These are phyloP conservation scores for Apiospora sp. DNA, from an alignment of 2,329 filamentous ascomycete genomes.

Conservation along the genomic window DNA sequence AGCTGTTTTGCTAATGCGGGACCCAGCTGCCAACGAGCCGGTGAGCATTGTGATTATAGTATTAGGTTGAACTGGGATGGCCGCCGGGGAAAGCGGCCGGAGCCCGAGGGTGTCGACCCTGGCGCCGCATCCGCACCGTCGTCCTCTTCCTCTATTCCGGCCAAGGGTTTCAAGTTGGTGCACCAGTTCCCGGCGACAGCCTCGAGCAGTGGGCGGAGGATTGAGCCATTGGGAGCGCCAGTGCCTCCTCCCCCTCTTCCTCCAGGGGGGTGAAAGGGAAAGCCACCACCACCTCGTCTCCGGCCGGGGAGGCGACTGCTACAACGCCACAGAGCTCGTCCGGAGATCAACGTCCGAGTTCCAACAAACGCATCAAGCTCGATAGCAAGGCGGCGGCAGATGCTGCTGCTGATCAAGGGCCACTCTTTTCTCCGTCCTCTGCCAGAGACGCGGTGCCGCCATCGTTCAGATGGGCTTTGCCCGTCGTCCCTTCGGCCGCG, in stretches of 20 bases:
- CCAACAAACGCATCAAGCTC: constrained; percentile 40
- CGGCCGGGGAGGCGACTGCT: constrained; percentile 32
- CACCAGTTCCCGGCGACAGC: constrained; percentile 43
- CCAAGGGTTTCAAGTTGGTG: constrained; percentile 46
- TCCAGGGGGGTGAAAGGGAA: constrained; percentile 26
- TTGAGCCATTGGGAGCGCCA: constrained; percentile 39
- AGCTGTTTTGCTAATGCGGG: not conserved
- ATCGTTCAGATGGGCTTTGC: constrained; percentile 36
- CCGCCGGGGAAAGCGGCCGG: constrained; percentile 66
- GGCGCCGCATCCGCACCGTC: constrained; percentile 34
- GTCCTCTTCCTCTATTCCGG: constrained; percentile 29
- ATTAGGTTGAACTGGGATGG: constrained; percentile 85
- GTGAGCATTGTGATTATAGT: constrained; percentile 80
- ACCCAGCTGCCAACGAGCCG: constrained; percentile 69
- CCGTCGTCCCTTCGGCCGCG: constrained; percentile 39
- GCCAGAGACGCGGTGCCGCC: constrained; percentile 39
- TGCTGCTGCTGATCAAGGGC: constrained; percentile 37
- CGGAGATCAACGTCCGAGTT: constrained; percentile 33
- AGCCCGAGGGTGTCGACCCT: constrained; percentile 45
- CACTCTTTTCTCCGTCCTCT: constrained; percentile 42
- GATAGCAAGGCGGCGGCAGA: constrained; percentile 33
- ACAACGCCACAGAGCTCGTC: constrained; percentile 32
- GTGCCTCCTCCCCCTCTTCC: not conserved
- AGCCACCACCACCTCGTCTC: constrained; percentile 2
- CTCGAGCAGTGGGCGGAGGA: constrained; percentile 39